These are phyloP conservation scores for Phytophthora crassamura DNA, from an alignment of 352 stramenopile genomes.

Conservation along the genomic window DNA sequence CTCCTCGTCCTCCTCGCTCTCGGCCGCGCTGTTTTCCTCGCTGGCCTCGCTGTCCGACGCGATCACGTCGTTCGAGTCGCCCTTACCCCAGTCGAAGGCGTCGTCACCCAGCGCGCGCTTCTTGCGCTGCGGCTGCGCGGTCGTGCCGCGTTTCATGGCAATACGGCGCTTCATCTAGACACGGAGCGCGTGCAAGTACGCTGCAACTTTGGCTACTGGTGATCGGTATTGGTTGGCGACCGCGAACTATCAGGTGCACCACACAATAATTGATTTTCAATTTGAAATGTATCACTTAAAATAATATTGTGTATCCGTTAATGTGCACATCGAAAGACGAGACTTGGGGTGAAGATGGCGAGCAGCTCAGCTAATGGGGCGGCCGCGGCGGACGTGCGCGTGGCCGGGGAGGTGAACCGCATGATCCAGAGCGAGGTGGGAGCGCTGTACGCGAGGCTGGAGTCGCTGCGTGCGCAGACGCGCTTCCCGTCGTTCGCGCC, in stretches of 20 bases:
- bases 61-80: slow-evolving; percentile 59
- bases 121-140: slow-evolving; percentile 48
- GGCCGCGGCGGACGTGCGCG: slow-evolving; percentile 39
- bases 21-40: slow-evolving; percentile 31
- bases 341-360: slow-evolving; percentile 12
- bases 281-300: not conserved
- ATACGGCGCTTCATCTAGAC: slow-evolving; percentile 42
- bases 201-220: slow-evolving; percentile 11
- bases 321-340: not conserved
- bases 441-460: slow-evolving; percentile 72
- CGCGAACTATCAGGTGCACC: no score
- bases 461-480: slow-evolving; percentile 64
- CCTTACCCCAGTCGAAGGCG: slow-evolving; percentile 81
- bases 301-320: not conserved
- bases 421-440: slow-evolving; percentile 86
- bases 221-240: slow-evolving; percentile 41
- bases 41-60: slow-evolving; percentile 78
- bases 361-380: slow-evolving; percentile 8
- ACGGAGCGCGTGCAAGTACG: not conserved
- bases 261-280: no score
- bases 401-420: slow-evolving; percentile 80
- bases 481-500: slow-evolving; percentile 84
- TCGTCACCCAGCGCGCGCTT: slow-evolving; percentile 79
- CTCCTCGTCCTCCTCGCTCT: slow-evolving; percentile 62
- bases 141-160: slow-evolving; percentile 64